A percentile compares a stretch with the other conserved stretches of the same genome.
Evolutionary conservation across 306 rosid genomes (phyloP).

Genomic region (Acacia crassicarpa): DNA sequence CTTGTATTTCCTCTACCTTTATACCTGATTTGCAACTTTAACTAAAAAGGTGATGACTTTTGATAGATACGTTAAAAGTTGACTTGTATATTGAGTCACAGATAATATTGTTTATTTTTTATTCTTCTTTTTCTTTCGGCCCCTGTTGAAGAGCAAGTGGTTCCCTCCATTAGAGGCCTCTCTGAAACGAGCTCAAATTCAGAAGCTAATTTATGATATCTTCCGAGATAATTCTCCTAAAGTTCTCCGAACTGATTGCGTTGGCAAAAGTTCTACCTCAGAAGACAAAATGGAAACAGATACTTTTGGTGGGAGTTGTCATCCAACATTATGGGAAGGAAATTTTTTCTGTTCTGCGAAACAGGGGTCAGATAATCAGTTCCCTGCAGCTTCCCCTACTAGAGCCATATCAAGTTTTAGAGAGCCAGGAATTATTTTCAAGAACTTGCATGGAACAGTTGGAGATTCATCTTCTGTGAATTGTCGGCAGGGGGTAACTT

Average conservation of each 20-base stretch:
- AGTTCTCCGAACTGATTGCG: conserved; percentile 33
- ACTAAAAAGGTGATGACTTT: conserved; percentile 2
- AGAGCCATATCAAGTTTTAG: conserved; percentile 27
- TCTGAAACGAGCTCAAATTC: conserved; percentile 53
- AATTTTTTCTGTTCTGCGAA: conserved; percentile 33
- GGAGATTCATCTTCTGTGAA: conserved; percentile 22
- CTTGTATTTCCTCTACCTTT: conserved; percentile 17
- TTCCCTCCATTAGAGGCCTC: conserved; percentile 76
- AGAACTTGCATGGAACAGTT: conserved; percentile 25
- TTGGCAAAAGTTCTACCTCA: conserved; percentile 32
- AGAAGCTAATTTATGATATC: conserved; percentile 53
- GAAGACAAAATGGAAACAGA: conserved; percentile 33
- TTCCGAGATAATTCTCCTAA: conserved; percentile 37
- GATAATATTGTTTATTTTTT: conserved; percentile 17
- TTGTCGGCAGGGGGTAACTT: conserved; percentile 32
- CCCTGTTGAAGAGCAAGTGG: conserved; percentile 65
- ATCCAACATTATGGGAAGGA: conserved; percentile 23
- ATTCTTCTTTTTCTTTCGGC: conserved; percentile 21
- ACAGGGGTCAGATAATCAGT: conserved; percentile 32
- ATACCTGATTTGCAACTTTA: conserved; percentile 5
- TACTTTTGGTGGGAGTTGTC: conserved; percentile 23
- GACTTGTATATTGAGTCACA: background rate
- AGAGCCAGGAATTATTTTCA: conserved; percentile 34
- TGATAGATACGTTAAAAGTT: background rate
- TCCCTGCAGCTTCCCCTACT: conserved; percentile 29